Conservation (phyloP, 176 grass and related monocot species). For the Avena eriantha region DNA sequence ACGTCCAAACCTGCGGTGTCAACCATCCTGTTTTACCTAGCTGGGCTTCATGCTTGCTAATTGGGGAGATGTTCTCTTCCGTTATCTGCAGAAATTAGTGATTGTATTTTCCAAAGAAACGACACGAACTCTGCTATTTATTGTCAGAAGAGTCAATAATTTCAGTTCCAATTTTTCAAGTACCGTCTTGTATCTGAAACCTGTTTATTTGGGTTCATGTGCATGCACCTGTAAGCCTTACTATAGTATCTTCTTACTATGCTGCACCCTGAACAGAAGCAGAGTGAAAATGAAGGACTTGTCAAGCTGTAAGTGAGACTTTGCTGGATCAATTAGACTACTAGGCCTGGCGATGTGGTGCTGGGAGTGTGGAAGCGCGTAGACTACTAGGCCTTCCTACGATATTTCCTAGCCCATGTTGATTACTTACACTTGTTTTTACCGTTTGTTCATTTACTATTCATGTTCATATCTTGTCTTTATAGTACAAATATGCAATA, state of each 20-base stretch:
- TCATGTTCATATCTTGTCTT: too few relatives aligned
- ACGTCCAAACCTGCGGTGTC: constrained; percentile 3
- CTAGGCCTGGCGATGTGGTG: not conserved
- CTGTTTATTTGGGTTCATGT: not conserved
- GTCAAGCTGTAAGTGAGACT: not conserved
- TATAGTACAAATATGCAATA: too few relatives aligned
- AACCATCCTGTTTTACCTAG: not conserved
- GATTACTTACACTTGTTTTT: too few relatives aligned
- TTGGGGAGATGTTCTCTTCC: not conserved
- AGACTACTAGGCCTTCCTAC: too few relatives aligned
- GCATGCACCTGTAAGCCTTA: not conserved
- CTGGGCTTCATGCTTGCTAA: not conserved
- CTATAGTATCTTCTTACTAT: not conserved
- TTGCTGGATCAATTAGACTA: not conserved
- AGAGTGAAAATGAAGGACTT: not conserved
- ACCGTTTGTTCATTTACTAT: too few relatives aligned
- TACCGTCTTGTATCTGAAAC: not conserved
- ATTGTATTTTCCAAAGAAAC: not conserved
- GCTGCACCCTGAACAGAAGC: not conserved
- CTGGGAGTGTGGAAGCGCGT: not conserved
- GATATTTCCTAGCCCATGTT: too few relatives aligned
- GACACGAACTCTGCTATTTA: not conserved
- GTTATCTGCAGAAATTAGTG: not conserved
- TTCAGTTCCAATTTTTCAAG: not conserved
- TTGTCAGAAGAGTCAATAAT: not conserved